Percentiles rank a stretch among this genome's conserved stretches.
Conservation (phyloP, 306 rosid genomes). For the Glycine latifolia region DNA sequence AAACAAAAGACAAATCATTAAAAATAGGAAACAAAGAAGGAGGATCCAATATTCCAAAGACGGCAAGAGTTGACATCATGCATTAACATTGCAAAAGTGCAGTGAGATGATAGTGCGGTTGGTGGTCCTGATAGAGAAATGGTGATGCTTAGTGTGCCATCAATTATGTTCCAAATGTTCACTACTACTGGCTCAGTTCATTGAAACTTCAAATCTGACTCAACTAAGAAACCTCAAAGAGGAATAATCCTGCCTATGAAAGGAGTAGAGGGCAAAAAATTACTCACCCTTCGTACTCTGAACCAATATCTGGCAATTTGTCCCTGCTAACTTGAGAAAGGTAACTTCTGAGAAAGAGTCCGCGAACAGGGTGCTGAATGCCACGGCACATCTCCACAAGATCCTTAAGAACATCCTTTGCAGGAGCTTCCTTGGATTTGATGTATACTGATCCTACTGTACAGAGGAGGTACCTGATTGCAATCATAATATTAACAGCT, state of each 20-base stretch:
- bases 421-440: conserved; percentile 91
- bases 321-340: conserved; percentile 93
- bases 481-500: conserved; percentile 34
- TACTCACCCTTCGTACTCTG: conserved; percentile 83
- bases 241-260: not conserved
- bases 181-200: conserved; percentile 11
- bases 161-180: conserved; percentile 35
- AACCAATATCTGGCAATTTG: conserved; percentile 83
- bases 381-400: conserved; percentile 97
- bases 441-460: conserved; percentile 95
- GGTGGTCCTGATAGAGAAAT: conserved; percentile 9
- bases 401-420: conserved; percentile 95
- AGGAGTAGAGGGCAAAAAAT: conserved; percentile 1
- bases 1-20: not conserved
- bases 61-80: conserved; percentile 24
- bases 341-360: conserved; percentile 89
- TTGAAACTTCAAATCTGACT: conserved; percentile 32
- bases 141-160: conserved; percentile 4
- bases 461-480: conserved; percentile 89
- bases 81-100: conserved; percentile 36
- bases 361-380: conserved; percentile 91
- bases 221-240: conserved; percentile 5
- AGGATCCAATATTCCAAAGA: conserved; percentile 33
- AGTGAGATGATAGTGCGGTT: conserved; percentile 11
- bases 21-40: not conserved